phyloP scores from a whole-genome alignment of 495 filamentous ascomycete species.

The Umbilicaria muhlenbergii region DNA sequence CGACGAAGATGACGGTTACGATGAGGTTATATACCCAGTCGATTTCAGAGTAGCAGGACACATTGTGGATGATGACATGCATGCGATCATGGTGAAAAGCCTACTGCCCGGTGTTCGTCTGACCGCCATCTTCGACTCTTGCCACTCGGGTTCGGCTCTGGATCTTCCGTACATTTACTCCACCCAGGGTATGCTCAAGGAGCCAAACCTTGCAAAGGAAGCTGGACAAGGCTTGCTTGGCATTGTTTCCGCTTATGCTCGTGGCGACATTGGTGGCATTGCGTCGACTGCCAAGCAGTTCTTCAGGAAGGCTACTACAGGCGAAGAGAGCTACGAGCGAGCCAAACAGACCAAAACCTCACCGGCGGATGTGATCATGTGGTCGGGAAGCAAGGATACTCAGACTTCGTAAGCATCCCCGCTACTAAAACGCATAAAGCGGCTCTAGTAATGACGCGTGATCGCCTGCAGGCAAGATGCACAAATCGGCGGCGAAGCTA shows the following conservation, averaged over 20 bases:
- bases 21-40: slow-evolving; percentile 96
- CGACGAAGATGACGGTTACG: slow-evolving; percentile 89
- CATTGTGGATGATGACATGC: slow-evolving; percentile 98
- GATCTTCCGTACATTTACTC: slow-evolving; percentile 97
- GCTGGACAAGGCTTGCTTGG: slow-evolving; percentile 84
- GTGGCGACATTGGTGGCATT: slow-evolving; percentile 76
- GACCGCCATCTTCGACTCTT: slow-evolving; percentile 98
- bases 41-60: slow-evolving; percentile 84
- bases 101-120: slow-evolving; percentile 73
- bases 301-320: slow-evolving; percentile 81
- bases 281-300: slow-evolving; percentile 69
- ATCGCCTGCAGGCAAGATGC: slow-evolving; percentile 36
- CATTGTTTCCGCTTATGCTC: slow-evolving; percentile 78
- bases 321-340: slow-evolving; percentile 66
- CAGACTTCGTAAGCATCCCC: slow-evolving; percentile 67
- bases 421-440: background rate
- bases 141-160: slow-evolving; percentile 90
- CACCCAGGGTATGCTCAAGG: slow-evolving; percentile 88
- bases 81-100: slow-evolving; percentile 83
- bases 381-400: slow-evolving; percentile 88
- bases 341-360: slow-evolving; percentile 82
- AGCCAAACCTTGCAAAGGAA: slow-evolving; percentile 95
- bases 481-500: slow-evolving; percentile 63
- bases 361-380: slow-evolving; percentile 93
- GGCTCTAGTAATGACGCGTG: slow-evolving; percentile 6